phyloP scores from a whole-genome alignment of 2,329 filamentous ascomycete genomes.

The Microdochium bolleyi region DNA sequence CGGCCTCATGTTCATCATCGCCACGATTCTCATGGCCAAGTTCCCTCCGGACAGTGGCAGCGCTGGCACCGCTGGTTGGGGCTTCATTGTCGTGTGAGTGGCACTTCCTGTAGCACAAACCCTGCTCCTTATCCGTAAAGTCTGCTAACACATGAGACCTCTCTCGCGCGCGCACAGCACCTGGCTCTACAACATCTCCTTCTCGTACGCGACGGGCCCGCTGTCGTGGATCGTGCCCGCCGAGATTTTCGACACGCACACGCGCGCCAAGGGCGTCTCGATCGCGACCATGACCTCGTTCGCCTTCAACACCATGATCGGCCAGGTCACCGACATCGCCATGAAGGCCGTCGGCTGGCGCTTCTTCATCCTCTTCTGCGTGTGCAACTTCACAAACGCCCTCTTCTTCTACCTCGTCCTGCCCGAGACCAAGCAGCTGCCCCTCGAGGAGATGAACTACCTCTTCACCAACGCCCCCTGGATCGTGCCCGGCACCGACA shows the following conservation, averaged over 20 bases:
- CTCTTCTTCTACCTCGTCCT: slow-evolving; percentile 53
- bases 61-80: slow-evolving; percentile 55
- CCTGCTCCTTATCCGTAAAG: not conserved
- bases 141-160: not conserved
- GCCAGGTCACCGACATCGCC: slow-evolving; percentile 28
- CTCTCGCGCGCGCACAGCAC: slow-evolving; percentile 35
- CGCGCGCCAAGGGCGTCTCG: slow-evolving; percentile 65
- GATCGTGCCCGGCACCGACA: slow-evolving; percentile 51
- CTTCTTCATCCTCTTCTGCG: slow-evolving; percentile 53
- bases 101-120: not conserved
- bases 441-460: slow-evolving; percentile 61
- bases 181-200: slow-evolving; percentile 76
- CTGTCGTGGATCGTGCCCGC: slow-evolving; percentile 55
- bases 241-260: slow-evolving; percentile 72
- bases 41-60: slow-evolving; percentile 51
- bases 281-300: slow-evolving; percentile 67
- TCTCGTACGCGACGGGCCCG: slow-evolving; percentile 63
- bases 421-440: slow-evolving; percentile 55
- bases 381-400: slow-evolving; percentile 49
- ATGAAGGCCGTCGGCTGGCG: slow-evolving; percentile 44
- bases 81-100: slow-evolving; percentile 56
- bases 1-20: slow-evolving; percentile 64
- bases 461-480: slow-evolving; percentile 55
- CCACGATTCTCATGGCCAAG: slow-evolving; percentile 38
- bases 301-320: slow-evolving; percentile 59